Percentiles rank a stretch among this genome's conserved stretches.
Evolutionary conservation across 2,329 filamentous ascomycete genomes (phyloP).

Genomic region (Xylaria sp.): DNA sequence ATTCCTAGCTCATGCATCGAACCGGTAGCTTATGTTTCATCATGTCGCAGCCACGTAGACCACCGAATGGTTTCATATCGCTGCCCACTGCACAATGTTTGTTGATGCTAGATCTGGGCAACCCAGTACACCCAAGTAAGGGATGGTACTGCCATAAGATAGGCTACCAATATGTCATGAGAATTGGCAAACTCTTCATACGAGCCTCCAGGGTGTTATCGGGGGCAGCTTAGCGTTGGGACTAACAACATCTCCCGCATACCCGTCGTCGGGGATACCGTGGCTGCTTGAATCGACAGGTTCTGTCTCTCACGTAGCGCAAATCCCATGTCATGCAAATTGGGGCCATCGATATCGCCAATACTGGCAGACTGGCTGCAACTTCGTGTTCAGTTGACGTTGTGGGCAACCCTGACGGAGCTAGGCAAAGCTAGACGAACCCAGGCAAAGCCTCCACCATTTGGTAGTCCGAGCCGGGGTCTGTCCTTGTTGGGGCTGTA

Average conservation of each 20-base stretch:
- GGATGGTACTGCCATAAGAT: neutral
- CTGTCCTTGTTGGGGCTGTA: constrained; percentile 47
- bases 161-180: constrained; percentile 3
- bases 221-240: constrained; percentile 20
- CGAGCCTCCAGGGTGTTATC: constrained; percentile 23
- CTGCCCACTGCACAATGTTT: constrained; percentile 10
- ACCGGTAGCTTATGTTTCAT: constrained; percentile 25
- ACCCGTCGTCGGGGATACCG: constrained; percentile 29
- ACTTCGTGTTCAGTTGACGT: constrained; percentile 38
- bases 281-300: constrained; percentile 16
- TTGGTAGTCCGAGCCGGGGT: constrained; percentile 31
- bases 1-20: constrained; percentile 17
- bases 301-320: constrained; percentile 12
- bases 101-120: neutral
- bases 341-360: constrained; percentile 29
- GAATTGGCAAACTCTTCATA: constrained; percentile 18
- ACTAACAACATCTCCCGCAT: constrained; percentile 6
- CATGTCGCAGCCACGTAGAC: constrained; percentile 25
- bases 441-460: constrained; percentile 25
- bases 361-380: constrained; percentile 21
- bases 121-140: neutral
- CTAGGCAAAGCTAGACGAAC: constrained; percentile 7
- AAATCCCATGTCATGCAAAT: constrained; percentile 35
- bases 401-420: constrained; percentile 36
- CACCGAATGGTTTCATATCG: constrained; percentile 12